phyloP scores from a whole-genome alignment of 805 yeast species.

The Kluyveromyces starmeri region DNA sequence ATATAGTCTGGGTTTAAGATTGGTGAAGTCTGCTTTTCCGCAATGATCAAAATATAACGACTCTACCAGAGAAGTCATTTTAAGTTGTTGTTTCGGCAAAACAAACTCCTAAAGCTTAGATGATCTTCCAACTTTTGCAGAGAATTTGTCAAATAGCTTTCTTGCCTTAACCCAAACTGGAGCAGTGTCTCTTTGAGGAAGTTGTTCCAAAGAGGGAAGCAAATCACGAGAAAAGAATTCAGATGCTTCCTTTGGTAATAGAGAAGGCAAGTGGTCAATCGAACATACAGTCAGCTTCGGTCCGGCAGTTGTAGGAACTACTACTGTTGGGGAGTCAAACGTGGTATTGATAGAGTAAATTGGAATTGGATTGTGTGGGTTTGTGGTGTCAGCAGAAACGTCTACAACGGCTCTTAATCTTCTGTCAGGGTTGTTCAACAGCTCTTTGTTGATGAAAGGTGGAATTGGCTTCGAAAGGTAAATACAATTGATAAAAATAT shows the following conservation, averaged over 20 bases:
- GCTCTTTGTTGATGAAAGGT: slow-evolving; percentile 70
- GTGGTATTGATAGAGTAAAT: slow-evolving; percentile 86
- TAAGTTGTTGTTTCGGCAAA: no score
- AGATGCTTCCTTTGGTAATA: slow-evolving; percentile 95
- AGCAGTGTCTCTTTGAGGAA: slow-evolving; percentile 72
- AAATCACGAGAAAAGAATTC: slow-evolving; percentile 84
- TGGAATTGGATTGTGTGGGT: slow-evolving; percentile 97
- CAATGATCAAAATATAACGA: no score
- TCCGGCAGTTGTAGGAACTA: slow-evolving; percentile 68
- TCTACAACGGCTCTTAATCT: slow-evolving; percentile 87
- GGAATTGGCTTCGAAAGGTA: slow-evolving; percentile 89
- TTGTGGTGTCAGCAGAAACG: slow-evolving; percentile 97
- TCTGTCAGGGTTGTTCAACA: slow-evolving; percentile 60
- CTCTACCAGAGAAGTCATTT: no score
- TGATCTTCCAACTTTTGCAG: slow-evolving; percentile 52
- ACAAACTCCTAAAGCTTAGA: slow-evolving; percentile 32
- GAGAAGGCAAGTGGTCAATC: slow-evolving; percentile 91
- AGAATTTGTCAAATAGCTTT: slow-evolving; percentile 75
- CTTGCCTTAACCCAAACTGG: slow-evolving; percentile 92
- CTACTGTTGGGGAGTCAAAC: slow-evolving; percentile 83
- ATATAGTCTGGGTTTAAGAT: no score
- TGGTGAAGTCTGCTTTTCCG: no score
- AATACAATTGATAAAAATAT: slow-evolving; percentile 92
- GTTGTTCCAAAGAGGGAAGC: slow-evolving; percentile 77
- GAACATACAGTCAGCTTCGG: slow-evolving; percentile 87